phyloP scores from a whole-genome alignment of 495 filamentous ascomycete genomes.

The Talaromyces nanjingensis region DNA sequence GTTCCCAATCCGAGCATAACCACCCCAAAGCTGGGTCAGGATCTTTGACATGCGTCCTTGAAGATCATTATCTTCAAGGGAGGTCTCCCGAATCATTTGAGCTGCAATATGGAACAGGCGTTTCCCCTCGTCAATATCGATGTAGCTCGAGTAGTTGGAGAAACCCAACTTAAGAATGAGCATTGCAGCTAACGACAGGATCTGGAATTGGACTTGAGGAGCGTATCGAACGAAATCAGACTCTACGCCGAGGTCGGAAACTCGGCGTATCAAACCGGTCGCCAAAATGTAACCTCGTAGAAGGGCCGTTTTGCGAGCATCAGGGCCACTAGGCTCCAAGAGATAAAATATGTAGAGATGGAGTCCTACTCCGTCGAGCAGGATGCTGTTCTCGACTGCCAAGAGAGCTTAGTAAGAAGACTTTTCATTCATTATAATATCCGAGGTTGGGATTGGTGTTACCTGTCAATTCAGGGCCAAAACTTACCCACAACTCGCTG shows the following conservation, averaged over 20 bases:
- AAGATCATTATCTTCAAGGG: slow-evolving; percentile 15
- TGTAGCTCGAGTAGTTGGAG: slow-evolving; percentile 4
- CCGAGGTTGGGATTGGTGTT: too few relatives aligned
- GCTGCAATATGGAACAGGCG: slow-evolving; percentile 12
- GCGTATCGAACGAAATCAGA: slow-evolving; percentile 8
- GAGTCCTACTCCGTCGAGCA: slow-evolving; percentile 7
- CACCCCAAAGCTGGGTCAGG: slow-evolving; percentile 13
- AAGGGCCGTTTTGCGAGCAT: slow-evolving; percentile 8
- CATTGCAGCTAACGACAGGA: slow-evolving; percentile 8
- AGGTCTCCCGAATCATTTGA: slow-evolving; percentile 8
- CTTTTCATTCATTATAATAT: too few relatives aligned
- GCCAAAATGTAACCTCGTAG: slow-evolving; percentile 11
- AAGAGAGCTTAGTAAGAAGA: too few relatives aligned
- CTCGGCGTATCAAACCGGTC: slow-evolving; percentile 7
- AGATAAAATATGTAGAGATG: slow-evolving; percentile 18
- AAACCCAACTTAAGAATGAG: slow-evolving; percentile 12
- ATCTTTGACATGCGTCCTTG: slow-evolving; percentile 13
- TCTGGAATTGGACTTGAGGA: slow-evolving; percentile 5
- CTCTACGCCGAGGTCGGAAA: background rate
- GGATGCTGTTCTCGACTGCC: slow-evolving; percentile 11
- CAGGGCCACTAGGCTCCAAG: slow-evolving; percentile 5
- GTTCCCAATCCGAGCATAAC: slow-evolving; percentile 8
- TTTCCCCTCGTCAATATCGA: slow-evolving; percentile 12
- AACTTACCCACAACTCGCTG: background rate
- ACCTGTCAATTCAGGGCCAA: background rate